Evolutionary conservation across 2,329 filamentous ascomycete genomes (phyloP).

Genomic region (Lachnellula hyalina): DNA sequence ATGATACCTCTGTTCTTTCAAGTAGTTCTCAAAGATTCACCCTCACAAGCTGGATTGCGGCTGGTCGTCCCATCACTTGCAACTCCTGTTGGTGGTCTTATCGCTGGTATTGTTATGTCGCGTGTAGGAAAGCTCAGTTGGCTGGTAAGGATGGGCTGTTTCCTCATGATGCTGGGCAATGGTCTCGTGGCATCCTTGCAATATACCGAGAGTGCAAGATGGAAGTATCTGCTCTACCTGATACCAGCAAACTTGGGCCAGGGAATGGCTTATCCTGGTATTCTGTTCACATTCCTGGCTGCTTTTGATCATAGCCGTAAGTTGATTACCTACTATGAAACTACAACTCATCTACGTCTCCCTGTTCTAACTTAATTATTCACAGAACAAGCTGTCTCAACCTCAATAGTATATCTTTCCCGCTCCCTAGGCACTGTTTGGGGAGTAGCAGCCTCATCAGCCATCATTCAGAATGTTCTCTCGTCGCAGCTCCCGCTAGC

Average conservation of each 20-base stretch:
- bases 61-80: conserved; percentile 59
- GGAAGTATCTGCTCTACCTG: conserved; percentile 53
- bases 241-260: conserved; percentile 55
- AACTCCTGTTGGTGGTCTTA: conserved; percentile 50
- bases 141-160: conserved; percentile 46
- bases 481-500: conserved; percentile 47
- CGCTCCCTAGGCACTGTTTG: conserved; percentile 59
- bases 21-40: conserved; percentile 57
- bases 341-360: not conserved
- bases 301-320: conserved; percentile 56
- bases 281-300: conserved; percentile 57
- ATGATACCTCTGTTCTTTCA: conserved; percentile 68
- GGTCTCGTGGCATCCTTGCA: conserved; percentile 44
- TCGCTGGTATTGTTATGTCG: conserved; percentile 54
- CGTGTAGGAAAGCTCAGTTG: conserved; percentile 47
- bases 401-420: conserved; percentile 59
- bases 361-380: not conserved
- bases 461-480: conserved; percentile 58
- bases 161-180: conserved; percentile 50
- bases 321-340: conserved; percentile 11
- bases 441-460: conserved; percentile 57
- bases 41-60: conserved; percentile 58
- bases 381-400: conserved; percentile 56
- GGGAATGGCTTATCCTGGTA: conserved; percentile 52
- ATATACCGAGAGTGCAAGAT: conserved; percentile 42